Percentiles rank a stretch among this genome's conserved stretches.
Evolutionary conservation across 805 yeast species (phyloP).

Genomic region (Metschnikowia anglica): DNA sequence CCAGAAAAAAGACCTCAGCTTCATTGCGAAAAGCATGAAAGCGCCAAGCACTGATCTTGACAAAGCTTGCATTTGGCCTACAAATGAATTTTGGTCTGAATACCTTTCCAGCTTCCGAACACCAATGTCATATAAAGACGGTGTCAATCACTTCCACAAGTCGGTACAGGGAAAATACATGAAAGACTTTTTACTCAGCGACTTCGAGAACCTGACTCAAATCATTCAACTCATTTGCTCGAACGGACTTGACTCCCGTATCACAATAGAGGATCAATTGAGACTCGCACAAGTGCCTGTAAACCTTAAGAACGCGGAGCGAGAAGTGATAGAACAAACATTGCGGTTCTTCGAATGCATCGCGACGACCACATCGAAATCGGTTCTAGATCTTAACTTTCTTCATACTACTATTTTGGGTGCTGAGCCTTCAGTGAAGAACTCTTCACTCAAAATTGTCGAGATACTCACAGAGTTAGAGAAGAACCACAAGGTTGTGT

Average conservation of each 20-base stretch:
- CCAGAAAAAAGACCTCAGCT: constrained; percentile 40
- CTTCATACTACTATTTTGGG: constrained; percentile 28
- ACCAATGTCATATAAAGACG: constrained; percentile 43
- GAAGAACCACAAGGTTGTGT: constrained; percentile 62
- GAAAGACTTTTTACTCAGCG: constrained; percentile 37
- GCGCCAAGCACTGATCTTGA: constrained; percentile 51
- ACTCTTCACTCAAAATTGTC: constrained; percentile 23
- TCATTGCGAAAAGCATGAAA: constrained; percentile 48
- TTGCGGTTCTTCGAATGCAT: constrained; percentile 51
- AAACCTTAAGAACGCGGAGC: constrained; percentile 29
- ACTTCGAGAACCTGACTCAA: constrained; percentile 37
- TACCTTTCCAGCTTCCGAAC: constrained; percentile 62
- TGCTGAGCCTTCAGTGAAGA: constrained; percentile 22
- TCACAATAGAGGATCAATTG: constrained; percentile 56
- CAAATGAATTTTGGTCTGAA: constrained; percentile 64
- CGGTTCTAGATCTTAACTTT: constrained; percentile 52
- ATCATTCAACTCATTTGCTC: constrained; percentile 47
- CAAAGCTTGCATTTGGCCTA: constrained; percentile 79
- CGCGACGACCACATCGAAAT: constrained; percentile 51
- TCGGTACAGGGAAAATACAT: constrained; percentile 29
- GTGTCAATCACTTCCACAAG: constrained; percentile 49
- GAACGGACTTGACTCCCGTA: constrained; percentile 22
- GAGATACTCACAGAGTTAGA: constrained; percentile 46
- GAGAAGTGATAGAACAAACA: constrained; percentile 42
- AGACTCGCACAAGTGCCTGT: constrained; percentile 64